Evolutionary conservation across 768 basidiomycete genomes (phyloP).

Genomic region (Leccinum broughii): DNA sequence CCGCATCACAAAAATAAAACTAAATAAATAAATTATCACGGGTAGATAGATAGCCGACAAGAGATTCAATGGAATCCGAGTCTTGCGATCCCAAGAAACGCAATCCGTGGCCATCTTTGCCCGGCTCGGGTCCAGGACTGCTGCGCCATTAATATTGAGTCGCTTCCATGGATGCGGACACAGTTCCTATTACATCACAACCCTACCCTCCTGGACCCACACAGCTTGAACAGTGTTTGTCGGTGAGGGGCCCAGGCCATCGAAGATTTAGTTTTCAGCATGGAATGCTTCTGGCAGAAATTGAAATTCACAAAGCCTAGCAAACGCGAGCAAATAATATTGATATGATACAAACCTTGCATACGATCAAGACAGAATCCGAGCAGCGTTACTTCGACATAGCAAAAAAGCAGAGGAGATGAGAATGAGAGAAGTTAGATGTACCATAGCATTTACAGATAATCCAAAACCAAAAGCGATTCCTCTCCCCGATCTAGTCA

Average conservation of each 20-base stretch:
- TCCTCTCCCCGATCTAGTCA: neutral
- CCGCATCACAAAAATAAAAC: neutral
- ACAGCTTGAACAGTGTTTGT: too few species aligned
- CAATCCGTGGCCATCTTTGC: neutral
- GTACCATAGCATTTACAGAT: conserved; percentile 17
- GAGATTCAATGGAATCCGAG: neutral
- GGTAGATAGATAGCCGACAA: neutral
- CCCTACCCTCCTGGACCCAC: neutral
- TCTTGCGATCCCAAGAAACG: neutral
- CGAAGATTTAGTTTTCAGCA: neutral
- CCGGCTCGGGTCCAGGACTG: neutral
- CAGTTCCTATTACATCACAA: neutral
- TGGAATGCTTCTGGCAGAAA: neutral
- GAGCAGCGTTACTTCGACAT: conserved; percentile 14
- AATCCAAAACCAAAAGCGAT: neutral
- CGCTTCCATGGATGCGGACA: neutral
- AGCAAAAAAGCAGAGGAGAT: conserved; percentile 7
- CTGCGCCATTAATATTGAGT: neutral
- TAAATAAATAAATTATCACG: neutral
- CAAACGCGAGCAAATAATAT: neutral
- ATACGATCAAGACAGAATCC: neutral
- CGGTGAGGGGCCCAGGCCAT: too few species aligned
- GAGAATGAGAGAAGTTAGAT: conserved; percentile 5
- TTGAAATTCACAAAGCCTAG: neutral
- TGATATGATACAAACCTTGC: neutral